Conservation (phyloP, 179 eudicot species). For the Carnegiea gigantea region DNA sequence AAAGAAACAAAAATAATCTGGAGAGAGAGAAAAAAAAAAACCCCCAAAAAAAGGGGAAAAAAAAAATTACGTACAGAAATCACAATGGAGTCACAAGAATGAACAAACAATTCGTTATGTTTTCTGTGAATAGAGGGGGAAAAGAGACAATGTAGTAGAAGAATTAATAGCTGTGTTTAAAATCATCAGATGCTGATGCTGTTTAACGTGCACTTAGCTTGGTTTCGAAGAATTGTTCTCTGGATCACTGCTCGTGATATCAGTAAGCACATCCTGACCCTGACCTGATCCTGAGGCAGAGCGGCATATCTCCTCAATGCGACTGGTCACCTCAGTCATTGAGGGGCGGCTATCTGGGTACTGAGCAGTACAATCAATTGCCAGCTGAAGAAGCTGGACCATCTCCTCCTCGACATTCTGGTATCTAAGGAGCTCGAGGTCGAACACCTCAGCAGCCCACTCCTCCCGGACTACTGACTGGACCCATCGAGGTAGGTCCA, state of each 20-base stretch:
- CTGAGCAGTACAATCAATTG: constrained; percentile 62
- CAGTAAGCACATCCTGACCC: constrained; percentile 23
- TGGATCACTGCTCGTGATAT: constrained; percentile 25
- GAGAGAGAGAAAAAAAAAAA: neutral
- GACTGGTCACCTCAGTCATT: constrained; percentile 48
- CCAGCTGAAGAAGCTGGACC: constrained; percentile 75
- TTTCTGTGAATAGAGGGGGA: constrained; percentile 9
- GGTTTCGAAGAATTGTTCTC: constrained; percentile 23
- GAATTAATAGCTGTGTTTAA: constrained; percentile 22
- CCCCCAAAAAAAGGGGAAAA: neutral
- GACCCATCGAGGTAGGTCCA: constrained; percentile 88
- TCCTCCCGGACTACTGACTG: constrained; percentile 75
- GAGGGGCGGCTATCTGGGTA: constrained; percentile 76
- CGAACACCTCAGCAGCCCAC: constrained; percentile 77
- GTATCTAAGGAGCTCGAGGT: constrained; percentile 66
- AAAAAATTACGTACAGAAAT: constrained; percentile 28
- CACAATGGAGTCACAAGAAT: constrained; percentile 29
- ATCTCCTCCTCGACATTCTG: constrained; percentile 79
- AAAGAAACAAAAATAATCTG: constrained; percentile 10
- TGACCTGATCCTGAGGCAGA: constrained; percentile 24
- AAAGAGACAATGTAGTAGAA: constrained; percentile 24
- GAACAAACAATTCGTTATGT: constrained; percentile 28
- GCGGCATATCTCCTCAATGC: constrained; percentile 53
- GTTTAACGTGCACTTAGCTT: constrained; percentile 27
- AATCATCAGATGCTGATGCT: constrained; percentile 14